phyloP scores from a whole-genome alignment of 192 early-diverging fungal species.

The Rhizophagus prolifer region DNA sequence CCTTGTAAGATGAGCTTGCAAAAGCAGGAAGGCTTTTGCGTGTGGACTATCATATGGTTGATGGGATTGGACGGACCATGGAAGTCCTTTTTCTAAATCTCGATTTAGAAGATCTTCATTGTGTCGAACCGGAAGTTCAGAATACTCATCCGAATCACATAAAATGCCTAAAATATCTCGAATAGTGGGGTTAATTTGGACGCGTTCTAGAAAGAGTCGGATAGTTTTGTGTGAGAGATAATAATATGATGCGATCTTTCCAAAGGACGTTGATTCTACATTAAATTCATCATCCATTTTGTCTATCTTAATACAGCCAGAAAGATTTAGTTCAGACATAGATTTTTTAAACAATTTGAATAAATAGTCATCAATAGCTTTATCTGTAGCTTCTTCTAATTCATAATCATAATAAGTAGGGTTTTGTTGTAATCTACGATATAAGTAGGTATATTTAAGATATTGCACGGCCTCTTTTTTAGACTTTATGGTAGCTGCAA shows the following conservation, averaged over 20 bases:
- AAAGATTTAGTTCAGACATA: conserved; percentile 63
- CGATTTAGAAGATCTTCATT: conserved; percentile 92
- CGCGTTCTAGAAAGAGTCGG: conserved; percentile 57
- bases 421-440: conserved; percentile 87
- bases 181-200: conserved; percentile 49
- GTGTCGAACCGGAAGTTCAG: conserved; percentile 90
- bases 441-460: conserved; percentile 96
- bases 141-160: conserved; percentile 83
- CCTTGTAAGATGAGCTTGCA: conserved; percentile 88
- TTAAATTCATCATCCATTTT: conserved; percentile 64
- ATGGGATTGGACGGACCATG: conserved; percentile 58
- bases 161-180: conserved; percentile 75
- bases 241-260: conserved; percentile 88
- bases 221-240: conserved; percentile 87
- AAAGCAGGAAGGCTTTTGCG: conserved; percentile 84
- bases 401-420: conserved; percentile 99
- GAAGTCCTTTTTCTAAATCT: conserved; percentile 74
- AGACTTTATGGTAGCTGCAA: conserved; percentile 77
- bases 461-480: conserved; percentile 96
- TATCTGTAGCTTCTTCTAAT: conserved; percentile 67
- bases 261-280: conserved; percentile 71
- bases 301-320: conserved; percentile 71
- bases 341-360: conserved; percentile 77
- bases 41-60: conserved; percentile 81
- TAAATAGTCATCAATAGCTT: conserved; percentile 71